Conservation (phyloP, 192 early-diverging fungal species). For the Coemansia sp. region DNA sequence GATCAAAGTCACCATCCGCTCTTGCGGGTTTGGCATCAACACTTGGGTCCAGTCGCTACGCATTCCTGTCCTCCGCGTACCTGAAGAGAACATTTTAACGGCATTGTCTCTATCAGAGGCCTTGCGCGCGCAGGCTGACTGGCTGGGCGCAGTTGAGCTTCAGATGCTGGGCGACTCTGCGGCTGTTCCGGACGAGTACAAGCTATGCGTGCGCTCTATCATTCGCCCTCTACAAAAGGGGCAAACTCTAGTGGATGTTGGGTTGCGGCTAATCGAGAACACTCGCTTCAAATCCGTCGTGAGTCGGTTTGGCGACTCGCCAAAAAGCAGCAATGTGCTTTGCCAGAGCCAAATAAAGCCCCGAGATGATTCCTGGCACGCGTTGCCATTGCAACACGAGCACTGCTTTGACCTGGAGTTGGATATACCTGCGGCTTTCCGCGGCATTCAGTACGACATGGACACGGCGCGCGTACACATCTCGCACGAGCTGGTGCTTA, state of each 20-base stretch:
- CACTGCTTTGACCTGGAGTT: constrained; percentile 26
- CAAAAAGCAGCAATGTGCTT: constrained; percentile 6
- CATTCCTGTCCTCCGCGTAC: constrained; percentile 36
- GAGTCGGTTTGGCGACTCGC: constrained; percentile 27
- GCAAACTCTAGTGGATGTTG: constrained; percentile 29
- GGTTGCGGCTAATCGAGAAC: constrained; percentile 29
- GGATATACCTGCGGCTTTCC: constrained; percentile 22
- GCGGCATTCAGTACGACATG: constrained; percentile 36
- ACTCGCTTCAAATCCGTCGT: constrained; percentile 14
- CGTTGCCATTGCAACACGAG: constrained; percentile 25
- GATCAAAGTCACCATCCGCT: constrained; percentile 30
- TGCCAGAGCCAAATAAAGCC: constrained; percentile 10
- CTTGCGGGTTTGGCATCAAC: constrained; percentile 46
- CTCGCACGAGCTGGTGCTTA: constrained; percentile 41
- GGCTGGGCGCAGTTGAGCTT: constrained; percentile 43
- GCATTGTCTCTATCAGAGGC: constrained; percentile 15
- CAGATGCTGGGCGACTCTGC: constrained; percentile 25
- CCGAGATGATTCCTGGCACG: not conserved
- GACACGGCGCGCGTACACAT: constrained; percentile 21
- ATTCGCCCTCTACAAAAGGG: constrained; percentile 40
- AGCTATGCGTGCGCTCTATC: constrained; percentile 18
- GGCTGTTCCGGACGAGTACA: constrained; percentile 28
- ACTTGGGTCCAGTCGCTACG: constrained; percentile 32
- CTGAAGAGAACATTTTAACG: constrained; percentile 18
- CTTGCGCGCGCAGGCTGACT: constrained; percentile 36